Evolutionary conservation across 78 protist genomes (phyloP).

Genomic region (Cavenderia fasciculata): DNA sequence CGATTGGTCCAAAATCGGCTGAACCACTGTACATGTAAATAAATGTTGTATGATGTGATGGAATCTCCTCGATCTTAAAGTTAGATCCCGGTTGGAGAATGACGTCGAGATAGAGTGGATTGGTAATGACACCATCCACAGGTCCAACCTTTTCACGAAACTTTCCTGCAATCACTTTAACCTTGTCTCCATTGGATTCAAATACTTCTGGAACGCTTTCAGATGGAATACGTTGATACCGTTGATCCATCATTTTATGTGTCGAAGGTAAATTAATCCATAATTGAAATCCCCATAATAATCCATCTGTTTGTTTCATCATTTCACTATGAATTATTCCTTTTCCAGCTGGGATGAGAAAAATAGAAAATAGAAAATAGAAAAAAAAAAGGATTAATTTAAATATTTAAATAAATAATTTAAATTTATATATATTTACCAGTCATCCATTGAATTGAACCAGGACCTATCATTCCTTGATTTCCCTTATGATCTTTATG

Average conservation of each 20-base stretch:
- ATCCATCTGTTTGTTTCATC: slow-evolving; percentile 27
- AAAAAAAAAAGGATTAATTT: no score
- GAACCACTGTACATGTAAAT: slow-evolving; percentile 35
- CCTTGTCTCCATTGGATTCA: not conserved
- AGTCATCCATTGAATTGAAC: slow-evolving; percentile 71
- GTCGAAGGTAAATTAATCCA: slow-evolving; percentile 87
- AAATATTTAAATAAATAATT: not conserved
- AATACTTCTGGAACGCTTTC: slow-evolving; percentile 16
- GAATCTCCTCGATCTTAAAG: slow-evolving; percentile 1
- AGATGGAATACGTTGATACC: slow-evolving; percentile 71
- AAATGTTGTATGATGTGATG: slow-evolving; percentile 52
- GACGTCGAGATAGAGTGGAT: slow-evolving; percentile 49
- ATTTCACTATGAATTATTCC: slow-evolving; percentile 89
- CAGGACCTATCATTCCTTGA: slow-evolving; percentile 54
- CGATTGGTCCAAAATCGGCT: slow-evolving; percentile 36
- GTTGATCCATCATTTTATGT: slow-evolving; percentile 85
- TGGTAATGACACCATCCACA: slow-evolving; percentile 6
- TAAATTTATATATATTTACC: not conserved
- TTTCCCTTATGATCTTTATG: slow-evolving; percentile 82
- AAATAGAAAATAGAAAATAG: not conserved
- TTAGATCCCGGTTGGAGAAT: not conserved
- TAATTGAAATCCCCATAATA: slow-evolving; percentile 74
- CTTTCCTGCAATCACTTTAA: slow-evolving; percentile 65
- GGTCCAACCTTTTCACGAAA: slow-evolving; percentile 3
- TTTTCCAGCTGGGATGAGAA: slow-evolving; percentile 88